Conservation (phyloP, 2,329 filamentous ascomycete genomes). For the Kalaharituber pfeilii region DNA sequence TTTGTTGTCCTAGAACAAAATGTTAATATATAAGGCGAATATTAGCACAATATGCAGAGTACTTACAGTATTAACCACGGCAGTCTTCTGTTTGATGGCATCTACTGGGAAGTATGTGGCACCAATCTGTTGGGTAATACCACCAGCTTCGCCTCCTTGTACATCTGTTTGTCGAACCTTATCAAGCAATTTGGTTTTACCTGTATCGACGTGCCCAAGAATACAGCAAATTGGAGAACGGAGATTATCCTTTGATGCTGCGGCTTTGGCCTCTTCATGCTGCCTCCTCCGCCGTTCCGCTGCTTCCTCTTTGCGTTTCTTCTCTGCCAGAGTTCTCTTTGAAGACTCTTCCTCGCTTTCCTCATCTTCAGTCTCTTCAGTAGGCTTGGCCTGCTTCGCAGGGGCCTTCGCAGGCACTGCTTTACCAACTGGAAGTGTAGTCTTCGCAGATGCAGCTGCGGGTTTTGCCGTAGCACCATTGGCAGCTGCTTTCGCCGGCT, state of each 20-base stretch:
- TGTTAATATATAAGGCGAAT: neutral
- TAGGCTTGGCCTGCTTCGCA: slow-evolving; percentile 7
- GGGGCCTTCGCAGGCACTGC: slow-evolving; percentile 15
- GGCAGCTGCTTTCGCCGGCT: slow-evolving; percentile 21
- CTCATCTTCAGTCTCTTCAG: slow-evolving; percentile 33
- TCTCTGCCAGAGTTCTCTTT: slow-evolving; percentile 52
- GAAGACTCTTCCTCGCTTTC: slow-evolving; percentile 45
- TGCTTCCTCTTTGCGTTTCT: slow-evolving; percentile 59
- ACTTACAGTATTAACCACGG: slow-evolving; percentile 53
- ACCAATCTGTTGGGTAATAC: slow-evolving; percentile 99
- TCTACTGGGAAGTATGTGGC: slow-evolving; percentile 97
- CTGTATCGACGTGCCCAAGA: slow-evolving; percentile 98
- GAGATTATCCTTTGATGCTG: slow-evolving; percentile 81
- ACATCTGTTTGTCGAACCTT: slow-evolving; percentile 98
- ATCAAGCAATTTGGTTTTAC: slow-evolving; percentile 97
- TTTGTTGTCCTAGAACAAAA: slow-evolving; percentile 43
- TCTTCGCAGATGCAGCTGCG: slow-evolving; percentile 14
- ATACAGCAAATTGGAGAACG: slow-evolving; percentile 99
- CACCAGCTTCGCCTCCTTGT: slow-evolving; percentile 95
- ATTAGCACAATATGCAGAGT: neutral
- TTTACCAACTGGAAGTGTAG: slow-evolving; percentile 21
- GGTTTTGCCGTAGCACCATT: slow-evolving; percentile 14
- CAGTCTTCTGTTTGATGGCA: slow-evolving; percentile 78
- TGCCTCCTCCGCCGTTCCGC: slow-evolving; percentile 76
- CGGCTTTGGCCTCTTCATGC: slow-evolving; percentile 78